These are phyloP conservation scores for Thelonectria rubi DNA, from an alignment of 2,329 filamentous ascomycete genomes.

Conservation along the genomic window DNA sequence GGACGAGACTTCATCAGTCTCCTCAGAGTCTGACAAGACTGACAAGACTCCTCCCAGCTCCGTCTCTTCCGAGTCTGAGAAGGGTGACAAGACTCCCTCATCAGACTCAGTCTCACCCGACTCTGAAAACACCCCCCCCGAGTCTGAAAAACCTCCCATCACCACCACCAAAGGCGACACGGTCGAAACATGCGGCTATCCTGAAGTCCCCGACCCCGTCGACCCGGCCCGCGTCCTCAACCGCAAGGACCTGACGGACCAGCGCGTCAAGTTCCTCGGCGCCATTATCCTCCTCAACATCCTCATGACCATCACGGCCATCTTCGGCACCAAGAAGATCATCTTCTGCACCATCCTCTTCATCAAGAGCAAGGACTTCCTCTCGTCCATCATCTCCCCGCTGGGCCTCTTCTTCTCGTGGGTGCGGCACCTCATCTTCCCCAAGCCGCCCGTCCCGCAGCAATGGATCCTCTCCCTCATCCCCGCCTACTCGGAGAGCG, in stretches of 20 bases:
- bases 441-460: conserved; percentile 9
- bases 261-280: conserved; percentile 28
- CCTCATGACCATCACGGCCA: conserved; percentile 25
- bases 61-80: not conserved
- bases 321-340: conserved; percentile 35
- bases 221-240: conserved; percentile 30
- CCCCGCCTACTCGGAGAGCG: conserved; percentile 37
- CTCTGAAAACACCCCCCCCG: too few species aligned
- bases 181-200: conserved; percentile 30
- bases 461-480: conserved; percentile 36
- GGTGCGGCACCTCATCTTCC: conserved; percentile 21
- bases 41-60: not conserved
- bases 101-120: too few species aligned
- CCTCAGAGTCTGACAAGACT: too few species aligned
- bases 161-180: conserved; percentile 12
- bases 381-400: conserved; percentile 31
- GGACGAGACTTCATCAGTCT: too few species aligned
- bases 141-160: not conserved
- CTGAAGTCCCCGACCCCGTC: conserved; percentile 29
- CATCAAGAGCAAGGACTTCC: conserved; percentile 38
- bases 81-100: not conserved
- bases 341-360: conserved; percentile 29
- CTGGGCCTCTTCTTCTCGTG: conserved; percentile 18
- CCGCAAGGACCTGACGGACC: conserved; percentile 26
- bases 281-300: conserved; percentile 32